Evolutionary conservation across 768 basidiomycete genomes (phyloP).

Genomic region (Suillus alpinus): DNA sequence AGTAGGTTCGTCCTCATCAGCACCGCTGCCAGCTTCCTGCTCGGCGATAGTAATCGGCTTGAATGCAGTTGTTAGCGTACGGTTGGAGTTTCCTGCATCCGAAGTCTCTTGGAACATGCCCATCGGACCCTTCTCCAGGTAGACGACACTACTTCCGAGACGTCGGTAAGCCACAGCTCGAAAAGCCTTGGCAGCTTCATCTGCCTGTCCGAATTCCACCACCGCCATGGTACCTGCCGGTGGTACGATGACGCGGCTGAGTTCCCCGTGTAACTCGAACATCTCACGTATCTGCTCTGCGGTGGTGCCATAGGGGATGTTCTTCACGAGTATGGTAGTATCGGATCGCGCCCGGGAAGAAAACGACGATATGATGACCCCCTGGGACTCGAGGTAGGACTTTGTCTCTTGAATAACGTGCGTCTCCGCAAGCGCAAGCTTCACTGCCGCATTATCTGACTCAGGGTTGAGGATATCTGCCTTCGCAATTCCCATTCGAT

Average conservation of each 20-base stretch:
- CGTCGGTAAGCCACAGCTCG: constrained; percentile 82
- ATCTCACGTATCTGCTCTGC: constrained; percentile 71
- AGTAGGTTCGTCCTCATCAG: constrained; percentile 40
- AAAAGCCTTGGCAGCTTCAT: constrained; percentile 75
- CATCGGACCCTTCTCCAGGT: constrained; percentile 88
- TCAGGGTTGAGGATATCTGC: constrained; percentile 86
- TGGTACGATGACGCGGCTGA: constrained; percentile 75
- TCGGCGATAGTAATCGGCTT: constrained; percentile 44
- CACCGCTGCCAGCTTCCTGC: constrained; percentile 32
- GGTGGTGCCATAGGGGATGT: constrained; percentile 91
- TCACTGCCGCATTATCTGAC: constrained; percentile 80
- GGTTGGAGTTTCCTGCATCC: constrained; percentile 23
- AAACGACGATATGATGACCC: constrained; percentile 62
- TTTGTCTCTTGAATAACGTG: constrained; percentile 96
- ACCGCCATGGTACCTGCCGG: constrained; percentile 93
- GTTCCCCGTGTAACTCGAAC: constrained; percentile 71
- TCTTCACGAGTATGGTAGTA: constrained; percentile 89
- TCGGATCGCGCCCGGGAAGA: constrained; percentile 57
- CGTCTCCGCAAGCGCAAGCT: constrained; percentile 94
- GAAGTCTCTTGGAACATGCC: constrained; percentile 66
- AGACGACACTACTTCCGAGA: constrained; percentile 85
- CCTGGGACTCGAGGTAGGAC: constrained; percentile 77
- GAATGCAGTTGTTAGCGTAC: constrained; percentile 16
- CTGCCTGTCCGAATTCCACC: constrained; percentile 75
- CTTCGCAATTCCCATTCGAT: constrained; percentile 84